These are phyloP conservation scores for Aspergillus texensis DNA, from an alignment of 2,329 filamentous ascomycete genomes.

Conservation along the genomic window DNA sequence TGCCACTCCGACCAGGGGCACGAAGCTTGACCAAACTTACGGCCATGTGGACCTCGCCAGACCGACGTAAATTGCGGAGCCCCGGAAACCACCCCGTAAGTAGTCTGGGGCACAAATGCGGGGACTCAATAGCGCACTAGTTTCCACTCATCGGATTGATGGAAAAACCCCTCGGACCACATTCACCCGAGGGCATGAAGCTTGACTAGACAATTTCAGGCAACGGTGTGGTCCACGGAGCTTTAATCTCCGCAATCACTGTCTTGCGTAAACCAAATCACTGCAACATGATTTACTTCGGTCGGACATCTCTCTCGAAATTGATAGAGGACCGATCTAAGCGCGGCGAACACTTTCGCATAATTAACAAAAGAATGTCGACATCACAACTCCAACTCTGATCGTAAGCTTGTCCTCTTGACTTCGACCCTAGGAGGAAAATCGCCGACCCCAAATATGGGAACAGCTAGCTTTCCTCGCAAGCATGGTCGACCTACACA, in stretches of 20 bases:
- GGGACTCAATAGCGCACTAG: constrained; percentile 15
- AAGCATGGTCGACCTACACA: too few species aligned
- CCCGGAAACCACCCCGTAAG: constrained; percentile 1
- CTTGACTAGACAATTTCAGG: neutral
- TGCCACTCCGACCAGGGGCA: neutral
- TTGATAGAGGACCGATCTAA: too few species aligned
- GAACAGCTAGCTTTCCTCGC: too few species aligned
- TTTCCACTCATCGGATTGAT: constrained; percentile 11
- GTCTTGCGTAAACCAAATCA: too few species aligned
- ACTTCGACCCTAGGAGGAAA: too few species aligned
- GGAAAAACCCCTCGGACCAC: constrained; percentile 23
- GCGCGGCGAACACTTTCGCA: too few species aligned
- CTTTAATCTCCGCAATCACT: neutral
- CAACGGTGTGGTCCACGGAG: neutral
- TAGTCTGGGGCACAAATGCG: constrained; percentile 14
- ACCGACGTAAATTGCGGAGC: neutral
- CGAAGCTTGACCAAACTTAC: neutral
- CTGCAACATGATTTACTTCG: neutral
- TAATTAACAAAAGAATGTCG: too few species aligned
- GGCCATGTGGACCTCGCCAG: constrained; percentile 3
- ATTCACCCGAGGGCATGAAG: constrained; percentile 17
- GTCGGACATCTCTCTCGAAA: too few species aligned
- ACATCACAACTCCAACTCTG: too few species aligned
- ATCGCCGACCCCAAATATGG: too few species aligned
- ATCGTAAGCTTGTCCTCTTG: too few species aligned